These are phyloP conservation scores for Lentinula detonsa DNA, from an alignment of 768 basidiomycete genomes.

Conservation along the genomic window DNA sequence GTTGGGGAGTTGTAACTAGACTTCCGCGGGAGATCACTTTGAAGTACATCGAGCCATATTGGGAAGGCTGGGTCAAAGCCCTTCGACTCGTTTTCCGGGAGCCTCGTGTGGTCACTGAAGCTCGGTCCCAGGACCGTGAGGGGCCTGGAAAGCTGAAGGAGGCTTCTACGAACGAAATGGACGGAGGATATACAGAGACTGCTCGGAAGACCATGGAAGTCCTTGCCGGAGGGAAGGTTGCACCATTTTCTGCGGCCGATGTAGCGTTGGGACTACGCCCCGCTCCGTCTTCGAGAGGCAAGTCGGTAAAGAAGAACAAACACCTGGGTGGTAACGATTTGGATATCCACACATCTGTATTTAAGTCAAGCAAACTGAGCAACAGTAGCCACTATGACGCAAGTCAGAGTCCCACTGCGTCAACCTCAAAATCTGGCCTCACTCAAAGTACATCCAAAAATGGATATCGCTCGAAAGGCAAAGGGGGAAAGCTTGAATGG, in stretches of 20 bases:
- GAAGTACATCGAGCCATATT: slow-evolving; percentile 53
- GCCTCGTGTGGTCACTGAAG: not conserved
- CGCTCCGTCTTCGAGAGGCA: not conserved
- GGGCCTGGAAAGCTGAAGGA: slow-evolving; percentile 12
- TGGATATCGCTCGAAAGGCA: not conserved
- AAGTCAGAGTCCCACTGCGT: not conserved
- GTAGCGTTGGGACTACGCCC: not conserved
- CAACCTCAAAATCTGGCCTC: not conserved
- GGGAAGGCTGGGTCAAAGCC: slow-evolving; percentile 46
- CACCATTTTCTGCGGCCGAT: not conserved
- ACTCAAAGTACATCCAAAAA: not conserved
- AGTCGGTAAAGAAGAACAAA: not conserved
- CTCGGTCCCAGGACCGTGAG: not conserved
- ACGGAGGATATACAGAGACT: not conserved
- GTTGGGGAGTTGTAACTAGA: slow-evolving; percentile 28
- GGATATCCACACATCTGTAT: not conserved
- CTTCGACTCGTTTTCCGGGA: slow-evolving; percentile 35
- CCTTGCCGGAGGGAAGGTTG: not conserved
- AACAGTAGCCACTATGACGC: not conserved
- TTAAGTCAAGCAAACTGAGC: not conserved
- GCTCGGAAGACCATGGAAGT: slow-evolving; percentile 3
- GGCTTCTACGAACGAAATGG: not conserved
- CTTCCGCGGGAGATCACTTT: slow-evolving; percentile 34
- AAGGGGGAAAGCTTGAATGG: slow-evolving; percentile 43
- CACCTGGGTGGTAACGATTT: not conserved